Evolutionary conservation across 139 green algal genomes (phyloP).

Genomic region (Picochlorum sp.): DNA sequence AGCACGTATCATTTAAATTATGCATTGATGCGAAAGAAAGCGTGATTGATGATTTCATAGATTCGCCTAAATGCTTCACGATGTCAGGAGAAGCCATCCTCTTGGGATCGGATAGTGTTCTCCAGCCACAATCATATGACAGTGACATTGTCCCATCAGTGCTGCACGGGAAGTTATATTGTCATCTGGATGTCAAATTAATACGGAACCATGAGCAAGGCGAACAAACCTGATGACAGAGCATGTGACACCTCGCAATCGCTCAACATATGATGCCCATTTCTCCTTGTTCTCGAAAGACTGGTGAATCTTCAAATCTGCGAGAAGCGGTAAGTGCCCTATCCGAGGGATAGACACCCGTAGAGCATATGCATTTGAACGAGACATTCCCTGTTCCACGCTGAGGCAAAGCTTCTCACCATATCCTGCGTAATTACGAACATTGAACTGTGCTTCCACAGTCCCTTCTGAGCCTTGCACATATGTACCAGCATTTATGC

Average conservation of each 20-base stretch:
- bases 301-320: conserved; percentile 34
- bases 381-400: conserved; percentile 45
- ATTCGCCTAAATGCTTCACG: conserved; percentile 48
- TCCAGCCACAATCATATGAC: conserved; percentile 62
- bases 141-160: conserved; percentile 35
- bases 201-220: no score
- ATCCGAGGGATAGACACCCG: conserved; percentile 34
- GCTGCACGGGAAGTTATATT: conserved; percentile 27
- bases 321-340: conserved; percentile 16
- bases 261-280: conserved; percentile 14
- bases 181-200: no score
- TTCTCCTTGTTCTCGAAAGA: neutral
- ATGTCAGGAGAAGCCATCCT: conserved; percentile 37
- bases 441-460: conserved; percentile 34
- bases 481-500: conserved; percentile 51
- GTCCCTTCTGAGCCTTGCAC: conserved; percentile 44
- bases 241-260: neutral
- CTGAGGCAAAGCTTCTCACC: conserved; percentile 40
- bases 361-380: conserved; percentile 35
- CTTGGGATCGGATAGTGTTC: conserved; percentile 36
- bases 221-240: conserved; percentile 7
- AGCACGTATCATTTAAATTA: no score
- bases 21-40: conserved; percentile 12
- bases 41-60: conserved; percentile 58
- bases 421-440: conserved; percentile 41